Percentiles rank a stretch among this genome's conserved stretches.
Evolutionary conservation across 192 early-diverging fungal species (phyloP).

Genomic region (Coemansia sp.): DNA sequence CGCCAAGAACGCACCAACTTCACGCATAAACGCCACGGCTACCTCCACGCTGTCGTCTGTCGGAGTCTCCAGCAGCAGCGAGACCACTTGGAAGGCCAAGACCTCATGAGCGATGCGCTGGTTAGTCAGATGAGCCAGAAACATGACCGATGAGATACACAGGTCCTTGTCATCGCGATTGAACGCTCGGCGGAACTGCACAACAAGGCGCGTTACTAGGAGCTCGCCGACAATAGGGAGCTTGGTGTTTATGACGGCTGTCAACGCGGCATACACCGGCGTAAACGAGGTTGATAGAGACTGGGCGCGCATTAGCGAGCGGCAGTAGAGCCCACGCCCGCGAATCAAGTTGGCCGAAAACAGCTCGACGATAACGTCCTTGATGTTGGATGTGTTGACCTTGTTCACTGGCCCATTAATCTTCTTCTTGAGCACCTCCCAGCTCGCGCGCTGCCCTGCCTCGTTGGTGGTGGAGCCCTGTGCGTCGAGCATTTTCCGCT

Average conservation of each 20-base stretch:
- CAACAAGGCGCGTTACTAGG: constrained; percentile 75
- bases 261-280: constrained; percentile 83
- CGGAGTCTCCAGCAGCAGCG: constrained; percentile 76
- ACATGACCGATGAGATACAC: constrained; percentile 81
- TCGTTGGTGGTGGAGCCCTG: constrained; percentile 26
- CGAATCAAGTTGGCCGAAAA: constrained; percentile 90
- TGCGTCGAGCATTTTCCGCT: constrained; percentile 57
- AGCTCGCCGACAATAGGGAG: constrained; percentile 88
- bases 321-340: constrained; percentile 84
- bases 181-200: constrained; percentile 90
- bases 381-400: constrained; percentile 88
- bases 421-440: constrained; percentile 92
- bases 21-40: constrained; percentile 90
- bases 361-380: constrained; percentile 83
- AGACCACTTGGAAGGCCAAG: constrained; percentile 81
- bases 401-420: constrained; percentile 97
- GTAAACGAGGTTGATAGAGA: constrained; percentile 84
- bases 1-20: constrained; percentile 80
- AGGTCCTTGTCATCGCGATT: constrained; percentile 83
- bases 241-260: constrained; percentile 91
- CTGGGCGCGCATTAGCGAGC: constrained; percentile 88
- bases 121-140: constrained; percentile 91
- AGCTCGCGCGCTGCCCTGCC: constrained; percentile 74
- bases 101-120: constrained; percentile 88
- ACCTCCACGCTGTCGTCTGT: constrained; percentile 97